Base-by-base conservation (phyloP, 177 flowering plant genomes). In the Vitis hybrid region DNA sequence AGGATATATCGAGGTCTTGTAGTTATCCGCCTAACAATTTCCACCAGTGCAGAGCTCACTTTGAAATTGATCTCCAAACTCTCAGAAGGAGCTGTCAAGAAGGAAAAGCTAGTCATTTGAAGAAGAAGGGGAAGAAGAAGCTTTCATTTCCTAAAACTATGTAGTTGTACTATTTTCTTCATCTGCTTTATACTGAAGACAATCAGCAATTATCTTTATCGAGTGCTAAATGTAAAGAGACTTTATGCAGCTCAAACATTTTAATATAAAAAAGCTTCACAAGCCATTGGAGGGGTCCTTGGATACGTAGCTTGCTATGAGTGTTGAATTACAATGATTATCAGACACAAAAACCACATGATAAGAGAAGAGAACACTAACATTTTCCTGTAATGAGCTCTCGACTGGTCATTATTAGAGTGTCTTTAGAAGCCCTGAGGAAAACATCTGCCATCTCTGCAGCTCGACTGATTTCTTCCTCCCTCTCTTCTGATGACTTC, bases 21-120 rank as follows among this genome's bases (percentile, higher is more conserved):
- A 15, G 78, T 74, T 77, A 96, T 88, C 76, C 78, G 76, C 78
- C 86, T 75, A 58, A 96, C 97, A 68, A 96, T 86, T 75, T 92
- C 98, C 78, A 96, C 98, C 82, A 96, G 74, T 4, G 97, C 97
- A 73, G 98, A 93, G 81, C 99, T 96, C 73, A 94, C 98, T 79
- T 85, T 96, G 80, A 81, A 87, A 77, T 96, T 96, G 73, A 96
- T 96, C 50, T 90, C 94, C 77, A 96, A 76, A 76, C 98, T 94
- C 80, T 93, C 98, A 22, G 86, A 83, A 80, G 99, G 84, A 73
- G 90, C 99, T 96, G 87, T 45, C 56, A 66, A 73, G 72, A 52
- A 52, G 66, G 18, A 71, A 61, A 69, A 34, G 56, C n/a, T 64
- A 73, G 39, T 22, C 29, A 20, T 45, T 11, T 4, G 60, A 48